Percentiles rank a stretch among this genome's conserved stretches.
These are phyloP conservation scores for Exobasidium cylindrosporum DNA, from an alignment of 1,284 basidiomycete genomes.

Conservation along the genomic window DNA sequence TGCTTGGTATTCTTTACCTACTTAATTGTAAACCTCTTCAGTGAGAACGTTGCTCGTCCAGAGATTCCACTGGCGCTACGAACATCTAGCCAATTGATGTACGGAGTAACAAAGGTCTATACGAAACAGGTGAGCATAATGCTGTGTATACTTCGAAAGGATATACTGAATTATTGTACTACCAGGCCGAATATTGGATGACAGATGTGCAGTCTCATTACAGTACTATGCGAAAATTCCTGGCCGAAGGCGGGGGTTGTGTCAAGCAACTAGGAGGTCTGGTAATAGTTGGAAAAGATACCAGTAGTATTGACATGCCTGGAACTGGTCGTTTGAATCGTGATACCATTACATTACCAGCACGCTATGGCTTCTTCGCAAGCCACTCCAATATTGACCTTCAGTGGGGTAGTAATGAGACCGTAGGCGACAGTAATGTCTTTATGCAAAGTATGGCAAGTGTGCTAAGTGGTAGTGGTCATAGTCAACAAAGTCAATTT, in stretches of 20 bases:
- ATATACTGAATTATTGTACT: neutral
- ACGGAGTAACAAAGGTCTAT: conserved; percentile 38
- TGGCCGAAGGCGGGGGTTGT: neutral
- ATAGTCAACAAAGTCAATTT: neutral
- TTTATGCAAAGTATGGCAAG: neutral
- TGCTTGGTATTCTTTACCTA: conserved; percentile 1
- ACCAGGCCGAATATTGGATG: conserved; percentile 22
- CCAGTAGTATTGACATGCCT: conserved; percentile 26
- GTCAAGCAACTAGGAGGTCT: neutral
- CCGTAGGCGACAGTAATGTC: neutral
- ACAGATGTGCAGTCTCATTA: conserved; percentile 24
- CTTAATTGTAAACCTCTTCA: conserved; percentile 5
- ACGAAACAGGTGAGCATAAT: conserved; percentile 20
- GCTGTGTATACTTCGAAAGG: conserved; percentile 3
- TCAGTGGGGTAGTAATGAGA: conserved; percentile 2
- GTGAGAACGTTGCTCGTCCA: conserved; percentile 20
- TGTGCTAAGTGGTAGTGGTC: neutral
- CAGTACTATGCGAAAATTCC: conserved; percentile 21
- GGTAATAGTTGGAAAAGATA: neutral
- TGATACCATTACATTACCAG: neutral
- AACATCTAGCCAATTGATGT: conserved; percentile 38
- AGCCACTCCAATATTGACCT: conserved; percentile 26
- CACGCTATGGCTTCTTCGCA: conserved; percentile 25
- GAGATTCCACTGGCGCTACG: conserved; percentile 40
- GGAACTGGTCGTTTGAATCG: neutral